Percentiles rank a stretch among this genome's conserved stretches.
phyloP scores from a whole-genome alignment of 257 asterid species.

The Penstemon barbatus region DNA sequence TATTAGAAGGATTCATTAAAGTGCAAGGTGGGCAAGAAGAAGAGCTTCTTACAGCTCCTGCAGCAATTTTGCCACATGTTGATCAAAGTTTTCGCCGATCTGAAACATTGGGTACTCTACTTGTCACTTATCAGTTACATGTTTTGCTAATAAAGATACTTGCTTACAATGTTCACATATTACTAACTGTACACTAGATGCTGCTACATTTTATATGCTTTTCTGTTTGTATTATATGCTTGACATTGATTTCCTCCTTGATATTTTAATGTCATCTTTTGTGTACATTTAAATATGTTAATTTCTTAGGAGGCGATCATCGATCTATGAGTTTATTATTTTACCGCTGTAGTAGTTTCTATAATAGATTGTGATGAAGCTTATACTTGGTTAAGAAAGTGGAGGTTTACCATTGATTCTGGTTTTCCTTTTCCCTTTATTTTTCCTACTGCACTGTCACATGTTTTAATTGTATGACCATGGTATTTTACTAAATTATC shows the following conservation, averaged over 20 bases:
- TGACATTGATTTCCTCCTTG: background rate
- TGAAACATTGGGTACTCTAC: conserved; percentile 59
- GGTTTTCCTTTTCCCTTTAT: background rate
- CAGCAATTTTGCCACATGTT: conserved; percentile 51
- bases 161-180: background rate
- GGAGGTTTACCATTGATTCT: background rate
- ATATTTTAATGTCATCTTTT: conserved; percentile 3
- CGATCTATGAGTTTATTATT: background rate
- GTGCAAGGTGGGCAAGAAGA: conserved; percentile 58
- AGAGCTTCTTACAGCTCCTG: conserved; percentile 70
- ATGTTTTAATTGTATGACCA: background rate
- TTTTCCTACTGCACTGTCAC: background rate
- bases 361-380: background rate
- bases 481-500: background rate
- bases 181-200: background rate
- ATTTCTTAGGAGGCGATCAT: background rate
- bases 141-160: conserved; percentile 6
- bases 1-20: conserved; percentile 82
- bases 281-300: conserved; percentile 1
- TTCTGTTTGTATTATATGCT: background rate
- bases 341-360: background rate
- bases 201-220: conserved; percentile 19
- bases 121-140: conserved; percentile 16
- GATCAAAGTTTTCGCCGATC: conserved; percentile 52
- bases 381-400: background rate